Conservation (phyloP, 2,329 filamentous ascomycete genomes). For the Aciculosporium take region DNA sequence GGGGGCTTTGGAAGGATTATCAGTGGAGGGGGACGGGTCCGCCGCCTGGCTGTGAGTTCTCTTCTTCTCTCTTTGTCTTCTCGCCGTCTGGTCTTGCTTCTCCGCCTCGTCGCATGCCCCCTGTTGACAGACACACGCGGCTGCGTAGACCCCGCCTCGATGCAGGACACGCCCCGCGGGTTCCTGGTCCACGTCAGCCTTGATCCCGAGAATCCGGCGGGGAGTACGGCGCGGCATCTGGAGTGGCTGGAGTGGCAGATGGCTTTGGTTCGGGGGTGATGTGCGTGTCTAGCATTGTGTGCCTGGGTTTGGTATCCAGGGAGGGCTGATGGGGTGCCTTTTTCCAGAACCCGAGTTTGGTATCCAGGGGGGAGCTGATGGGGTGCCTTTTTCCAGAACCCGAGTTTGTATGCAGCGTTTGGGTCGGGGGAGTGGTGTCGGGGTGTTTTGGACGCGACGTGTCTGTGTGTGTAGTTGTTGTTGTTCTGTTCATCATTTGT, state of each 20-base stretch:
- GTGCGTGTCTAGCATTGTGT: background rate
- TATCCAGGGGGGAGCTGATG: too few relatives aligned
- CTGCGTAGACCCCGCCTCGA: constrained; percentile 12
- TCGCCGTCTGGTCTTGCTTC: too few relatives aligned
- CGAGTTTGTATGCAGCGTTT: too few relatives aligned
- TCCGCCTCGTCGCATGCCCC: background rate
- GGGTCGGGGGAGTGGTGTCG: too few relatives aligned
- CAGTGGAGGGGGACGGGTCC: constrained; percentile 11
- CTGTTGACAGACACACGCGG: background rate
- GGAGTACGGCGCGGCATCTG: constrained; percentile 14
- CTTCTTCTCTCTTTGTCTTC: background rate
- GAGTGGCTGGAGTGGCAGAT: constrained; percentile 14
- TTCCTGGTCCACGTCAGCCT: constrained; percentile 21
- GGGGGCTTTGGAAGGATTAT: constrained; percentile 13
- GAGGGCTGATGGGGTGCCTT: too few relatives aligned
- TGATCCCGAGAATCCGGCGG: constrained; percentile 16
- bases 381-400: too few relatives aligned
- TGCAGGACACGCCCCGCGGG: constrained; percentile 15
- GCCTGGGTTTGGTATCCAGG: too few relatives aligned
- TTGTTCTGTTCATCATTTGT: too few relatives aligned
- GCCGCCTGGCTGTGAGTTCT: constrained; percentile 16
- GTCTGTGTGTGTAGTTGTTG: too few relatives aligned
- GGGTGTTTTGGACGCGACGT: too few relatives aligned
- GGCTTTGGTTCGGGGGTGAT: constrained; percentile 13
- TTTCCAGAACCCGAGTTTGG: too few relatives aligned